phyloP scores from a whole-genome alignment of 1,284 basidiomycete genomes.

The Ceratobasidium sp. region DNA sequence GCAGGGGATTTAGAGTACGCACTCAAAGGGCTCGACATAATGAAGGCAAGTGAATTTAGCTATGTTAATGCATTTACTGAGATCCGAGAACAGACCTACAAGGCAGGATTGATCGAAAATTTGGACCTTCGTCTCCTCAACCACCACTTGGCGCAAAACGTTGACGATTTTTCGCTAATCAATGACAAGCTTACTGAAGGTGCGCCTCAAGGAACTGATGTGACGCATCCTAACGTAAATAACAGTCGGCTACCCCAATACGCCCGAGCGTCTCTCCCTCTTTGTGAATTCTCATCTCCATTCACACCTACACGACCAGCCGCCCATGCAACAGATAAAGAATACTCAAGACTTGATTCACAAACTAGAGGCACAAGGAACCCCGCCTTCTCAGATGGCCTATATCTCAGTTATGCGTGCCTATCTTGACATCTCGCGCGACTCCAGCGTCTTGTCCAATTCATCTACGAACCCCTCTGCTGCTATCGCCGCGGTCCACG shows the following conservation, averaged over 20 bases:
- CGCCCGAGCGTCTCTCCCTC: slow-evolving; percentile 19
- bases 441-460: slow-evolving; percentile 44
- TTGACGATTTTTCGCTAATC: not conserved
- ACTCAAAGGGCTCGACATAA: slow-evolving; percentile 51
- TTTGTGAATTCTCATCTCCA: slow-evolving; percentile 10
- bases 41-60: slow-evolving; percentile 58
- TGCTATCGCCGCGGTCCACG: slow-evolving; percentile 51
- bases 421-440: slow-evolving; percentile 56
- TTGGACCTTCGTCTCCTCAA: slow-evolving; percentile 23
- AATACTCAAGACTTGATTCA: slow-evolving; percentile 26
- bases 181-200: slow-evolving; percentile 24
- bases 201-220: not conserved
- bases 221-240: not conserved
- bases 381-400: slow-evolving; percentile 20
- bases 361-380: slow-evolving; percentile 35
- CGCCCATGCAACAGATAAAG: slow-evolving; percentile 2
- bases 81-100: slow-evolving; percentile 54
- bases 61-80: slow-evolving; percentile 60
- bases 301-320: not conserved
- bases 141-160: not conserved
- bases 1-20: slow-evolving; percentile 50
- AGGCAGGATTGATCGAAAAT: slow-evolving; percentile 45
- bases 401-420: slow-evolving; percentile 49
- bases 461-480: slow-evolving; percentile 19
- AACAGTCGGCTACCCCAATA: slow-evolving; percentile 26